Base-by-base conservation (phyloP, 1,284 basidiomycete genomes). In the Boletus calvinii region DNA sequence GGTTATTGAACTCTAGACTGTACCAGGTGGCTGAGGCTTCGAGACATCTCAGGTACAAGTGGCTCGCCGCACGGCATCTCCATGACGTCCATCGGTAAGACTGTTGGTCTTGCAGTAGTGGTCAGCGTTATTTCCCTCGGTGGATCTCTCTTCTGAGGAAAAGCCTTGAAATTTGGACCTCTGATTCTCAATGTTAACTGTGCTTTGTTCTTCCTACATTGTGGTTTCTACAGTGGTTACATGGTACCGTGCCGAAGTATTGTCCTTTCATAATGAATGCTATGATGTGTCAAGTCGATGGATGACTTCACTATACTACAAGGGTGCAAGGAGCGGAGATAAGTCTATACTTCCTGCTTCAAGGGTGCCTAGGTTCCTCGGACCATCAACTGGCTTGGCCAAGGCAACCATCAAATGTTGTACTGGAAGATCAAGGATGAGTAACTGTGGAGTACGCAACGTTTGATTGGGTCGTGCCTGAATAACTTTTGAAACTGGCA, bases 401-500 rank as follows among this genome's bases (percentile, higher is more conserved):
- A 30, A 8, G 34, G 40, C 22, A 22, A 52, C 46, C 52, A 47
- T 67, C 59, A 63, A 35, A 43, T 24, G n/a, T 52, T 45, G 11
- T 60, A 66, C 62, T 67, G 31, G 6, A 48, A 32, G 12, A 40
- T 37, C 43, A 40, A 24, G 34, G 9, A 35, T 49, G 13, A 53
- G 41, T 11, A 31, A 36, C 6, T 24, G 29, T 18, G 29, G 2
- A n/a, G 11, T 29, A 17, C 22, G n/a, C 4, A 12, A 17, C n/a
- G 10, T 30, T 18, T 9, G 17, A 30, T 38, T 15, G 1, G 22
- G 12, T 24, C 61, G 17, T 48, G 52, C 65, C 60, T 61, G 52
- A 4, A 66, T 36, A 11, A 59, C 29, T 38, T 26, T 64, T 0
- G 64, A 68, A 35, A 7, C 17, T 0, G 65, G 62, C 6, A 65